A percentile compares a stretch with the other conserved stretches of the same genome.
Evolutionary conservation across 208 protist genomes (phyloP).

Genomic region (Trypanosomatidae sp.): DNA sequence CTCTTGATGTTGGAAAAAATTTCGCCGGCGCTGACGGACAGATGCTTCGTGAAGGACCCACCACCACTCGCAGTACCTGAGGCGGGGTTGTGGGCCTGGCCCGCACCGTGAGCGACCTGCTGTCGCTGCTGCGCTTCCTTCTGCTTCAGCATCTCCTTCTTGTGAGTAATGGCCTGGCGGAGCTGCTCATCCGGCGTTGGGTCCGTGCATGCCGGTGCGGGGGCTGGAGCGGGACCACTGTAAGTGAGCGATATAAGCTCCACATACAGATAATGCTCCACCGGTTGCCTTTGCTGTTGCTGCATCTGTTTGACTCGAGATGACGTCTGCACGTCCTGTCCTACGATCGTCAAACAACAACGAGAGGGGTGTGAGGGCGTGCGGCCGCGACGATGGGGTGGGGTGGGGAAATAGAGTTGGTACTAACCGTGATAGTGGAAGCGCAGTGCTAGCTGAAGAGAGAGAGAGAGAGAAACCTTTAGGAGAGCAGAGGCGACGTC

Average conservation of each 20-base stretch:
- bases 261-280: constrained; percentile 26
- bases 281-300: not conserved
- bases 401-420: not conserved
- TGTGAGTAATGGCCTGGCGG: constrained; percentile 28
- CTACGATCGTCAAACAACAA: not conserved
- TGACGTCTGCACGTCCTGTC: not conserved
- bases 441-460: not conserved
- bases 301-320: not conserved
- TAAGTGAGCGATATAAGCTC: constrained; percentile 48
- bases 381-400: not conserved
- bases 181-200: constrained; percentile 79
- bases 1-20: constrained; percentile 24
- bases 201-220: constrained; percentile 51
- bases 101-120: constrained; percentile 6
- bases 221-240: constrained; percentile 52
- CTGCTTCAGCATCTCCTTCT: constrained; percentile 31
- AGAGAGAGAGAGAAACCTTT: too few species aligned
- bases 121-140: constrained; percentile 21
- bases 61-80: constrained; percentile 4
- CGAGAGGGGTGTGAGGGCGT: not conserved
- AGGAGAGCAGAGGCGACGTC: not conserved
- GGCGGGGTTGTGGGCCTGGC: not conserved
- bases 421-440: not conserved
- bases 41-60: constrained; percentile 22
- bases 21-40: constrained; percentile 19